These are phyloP conservation scores for Blastocystis sp. DNA, from an alignment of 352 stramenopile species.

Conservation along the genomic window DNA sequence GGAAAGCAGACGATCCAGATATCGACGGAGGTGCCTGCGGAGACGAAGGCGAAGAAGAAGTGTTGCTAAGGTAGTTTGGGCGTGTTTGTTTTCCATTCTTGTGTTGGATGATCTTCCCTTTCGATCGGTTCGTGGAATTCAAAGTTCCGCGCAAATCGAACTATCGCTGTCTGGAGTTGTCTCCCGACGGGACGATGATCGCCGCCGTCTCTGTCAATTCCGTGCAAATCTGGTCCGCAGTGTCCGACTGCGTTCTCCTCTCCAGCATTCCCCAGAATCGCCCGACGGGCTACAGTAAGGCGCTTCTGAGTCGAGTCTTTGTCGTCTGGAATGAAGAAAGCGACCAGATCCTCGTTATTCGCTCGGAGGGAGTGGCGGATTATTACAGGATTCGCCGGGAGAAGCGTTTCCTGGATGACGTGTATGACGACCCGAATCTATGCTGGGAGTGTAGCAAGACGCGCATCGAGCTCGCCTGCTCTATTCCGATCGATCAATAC, in stretches of 20 bases:
- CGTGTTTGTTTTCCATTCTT: constrained; percentile 11
- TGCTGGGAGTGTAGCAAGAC: not conserved
- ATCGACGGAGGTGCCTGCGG: not conserved
- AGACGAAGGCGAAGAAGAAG: not conserved
- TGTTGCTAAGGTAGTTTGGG: not conserved
- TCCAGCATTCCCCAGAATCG: constrained; percentile 14
- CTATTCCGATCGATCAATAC: constrained; percentile 46
- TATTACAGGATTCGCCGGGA: not conserved
- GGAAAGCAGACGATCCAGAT: constrained; percentile 11
- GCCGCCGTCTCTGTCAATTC: constrained; percentile 31
- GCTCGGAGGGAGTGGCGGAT: constrained; percentile 48
- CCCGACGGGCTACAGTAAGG: constrained; percentile 56
- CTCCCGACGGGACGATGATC: constrained; percentile 42
- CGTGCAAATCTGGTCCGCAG: constrained; percentile 52
- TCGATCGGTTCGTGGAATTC: constrained; percentile 58
- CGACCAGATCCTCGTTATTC: constrained; percentile 36
- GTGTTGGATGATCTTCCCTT: constrained; percentile 61
- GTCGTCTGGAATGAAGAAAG: constrained; percentile 55
- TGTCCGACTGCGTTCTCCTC: not conserved
- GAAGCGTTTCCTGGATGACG: not conserved
- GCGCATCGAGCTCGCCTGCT: not conserved
- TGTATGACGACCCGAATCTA: constrained; percentile 8
- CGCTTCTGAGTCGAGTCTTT: constrained; percentile 61
- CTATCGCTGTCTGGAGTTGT: constrained; percentile 66
- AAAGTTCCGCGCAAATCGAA: constrained; percentile 53